Base-by-base conservation (phyloP, 2,329 filamentous ascomycete species). In the Paraconiothyrium sp. region DNA sequence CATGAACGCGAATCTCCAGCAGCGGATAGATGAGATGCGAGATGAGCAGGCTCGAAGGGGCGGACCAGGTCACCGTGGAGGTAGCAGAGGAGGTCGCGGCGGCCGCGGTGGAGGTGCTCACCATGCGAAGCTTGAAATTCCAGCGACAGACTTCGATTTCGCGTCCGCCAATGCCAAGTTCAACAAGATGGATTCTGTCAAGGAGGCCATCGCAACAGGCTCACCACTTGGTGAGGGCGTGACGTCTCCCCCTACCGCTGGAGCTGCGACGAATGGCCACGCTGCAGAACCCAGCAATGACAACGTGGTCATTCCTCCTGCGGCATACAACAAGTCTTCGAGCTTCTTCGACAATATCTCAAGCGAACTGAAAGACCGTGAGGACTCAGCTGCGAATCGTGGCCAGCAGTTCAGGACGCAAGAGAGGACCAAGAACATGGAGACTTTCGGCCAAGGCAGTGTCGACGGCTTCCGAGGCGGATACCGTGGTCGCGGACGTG, bases 301-400 rank as follows among this genome's bases (percentile, higher is more conserved):
- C 41, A 78, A 84, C 1, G 79, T 84, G 1, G 79, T 84, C 14
- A 80, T 83, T 13, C 84, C 83, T 7, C 73, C 78, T 22, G 76
- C 80, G 34, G 86, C 88, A 0, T 99, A 99, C 82, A 94, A 97
- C 83, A 97, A 93, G 80, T 86, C 89, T 5, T 89, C 83, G 3
- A 97, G 93, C 1, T 99, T 99, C 84, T 99, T 99, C 75, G 95
- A 99, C 81, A 97, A 99, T 79, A 97, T 99, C 67, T 97, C 93
- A 0, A 97, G 92, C 68, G 95, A 99, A 77, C 87, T 92, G 64
- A 96, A 92, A 78, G 95, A 99, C 67, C 89, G 95, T 47, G 89
- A 92, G 55, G 92, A 94, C 64, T 89, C 89, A 43, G 84, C 79
- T 35, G 76, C 84, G 46, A 86, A 85, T 4, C 86, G 88, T 65